phyloP scores from a whole-genome alignment of 352 stramenopile genomes.

The Blastocystis sp. region DNA sequence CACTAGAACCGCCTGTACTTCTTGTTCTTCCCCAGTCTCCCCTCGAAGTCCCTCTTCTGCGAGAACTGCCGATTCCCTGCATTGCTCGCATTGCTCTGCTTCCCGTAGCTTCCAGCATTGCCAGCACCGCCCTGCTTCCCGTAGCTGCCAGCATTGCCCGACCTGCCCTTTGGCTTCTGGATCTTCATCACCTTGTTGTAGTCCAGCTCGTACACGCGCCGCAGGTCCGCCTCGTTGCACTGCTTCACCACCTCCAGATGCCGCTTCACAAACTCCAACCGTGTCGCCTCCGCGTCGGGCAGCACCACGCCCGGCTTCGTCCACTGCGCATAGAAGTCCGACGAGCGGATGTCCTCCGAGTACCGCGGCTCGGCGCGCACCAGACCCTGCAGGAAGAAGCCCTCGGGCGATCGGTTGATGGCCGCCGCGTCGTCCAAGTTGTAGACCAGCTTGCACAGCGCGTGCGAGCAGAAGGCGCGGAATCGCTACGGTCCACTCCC shows the following conservation, averaged over 20 bases:
- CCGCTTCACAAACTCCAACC: conserved; percentile 3
- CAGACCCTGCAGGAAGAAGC: conserved; percentile 45
- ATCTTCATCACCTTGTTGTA: conserved; percentile 40
- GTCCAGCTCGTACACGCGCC: conserved; percentile 39
- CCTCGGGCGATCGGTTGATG: background rate
- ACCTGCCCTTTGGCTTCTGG: background rate
- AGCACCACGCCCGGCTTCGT: background rate
- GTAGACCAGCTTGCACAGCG: conserved; percentile 4
- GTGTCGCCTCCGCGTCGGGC: conserved; percentile 15
- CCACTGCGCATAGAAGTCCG: background rate
- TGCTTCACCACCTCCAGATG: conserved; percentile 48
- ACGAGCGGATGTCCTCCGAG: background rate
- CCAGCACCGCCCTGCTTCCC: background rate
- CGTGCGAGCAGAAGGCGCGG: conserved; percentile 41
- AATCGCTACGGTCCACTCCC: conserved; percentile 9
- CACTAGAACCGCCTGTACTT: background rate
- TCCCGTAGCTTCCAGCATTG: background rate
- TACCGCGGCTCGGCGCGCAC: conserved; percentile 12
- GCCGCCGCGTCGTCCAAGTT: background rate
- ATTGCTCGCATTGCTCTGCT: background rate
- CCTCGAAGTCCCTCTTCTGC: background rate
- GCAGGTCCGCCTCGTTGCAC: conserved; percentile 7
- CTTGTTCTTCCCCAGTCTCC: background rate
- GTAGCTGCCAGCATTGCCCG: background rate
- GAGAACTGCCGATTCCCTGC: background rate